phyloP scores from a whole-genome alignment of 805 yeast genomes.

The Soucietia sequanensis region DNA sequence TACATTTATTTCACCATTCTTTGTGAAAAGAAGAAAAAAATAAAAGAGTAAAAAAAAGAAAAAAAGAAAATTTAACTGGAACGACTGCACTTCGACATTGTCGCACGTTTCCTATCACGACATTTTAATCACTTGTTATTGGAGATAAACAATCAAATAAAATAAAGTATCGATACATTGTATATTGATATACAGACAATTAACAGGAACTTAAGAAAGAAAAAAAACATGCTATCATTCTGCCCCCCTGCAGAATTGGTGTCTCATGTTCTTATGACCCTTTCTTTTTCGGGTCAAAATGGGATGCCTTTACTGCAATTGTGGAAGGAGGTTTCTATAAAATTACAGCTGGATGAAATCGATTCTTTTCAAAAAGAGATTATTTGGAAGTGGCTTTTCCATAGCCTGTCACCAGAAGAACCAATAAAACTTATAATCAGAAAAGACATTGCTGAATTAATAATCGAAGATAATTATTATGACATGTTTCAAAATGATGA shows the following conservation, averaged over 20 bases:
- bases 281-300: constrained; percentile 32
- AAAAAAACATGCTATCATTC: constrained; percentile 13
- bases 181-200: too few species aligned
- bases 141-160: too few species aligned
- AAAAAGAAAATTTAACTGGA: too few species aligned
- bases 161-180: background rate
- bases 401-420: constrained; percentile 11
- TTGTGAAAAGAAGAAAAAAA: background rate
- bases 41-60: too few species aligned
- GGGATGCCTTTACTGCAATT: constrained; percentile 27
- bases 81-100: too few species aligned
- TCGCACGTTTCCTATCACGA: too few species aligned
- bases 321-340: constrained; percentile 23
- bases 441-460: background rate
- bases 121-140: too few species aligned
- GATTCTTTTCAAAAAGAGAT: constrained; percentile 38
- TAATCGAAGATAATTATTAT: background rate
- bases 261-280: constrained; percentile 18
- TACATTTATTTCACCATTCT: background rate
- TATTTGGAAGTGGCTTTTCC: constrained; percentile 40
- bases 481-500: constrained; percentile 14
- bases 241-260: constrained; percentile 28
- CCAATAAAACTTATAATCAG: background rate
- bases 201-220: too few species aligned
- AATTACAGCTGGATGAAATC: constrained; percentile 16